These are phyloP conservation scores for Colletotrichum zoysiae DNA, from an alignment of 2,329 filamentous ascomycete species.

Conservation along the genomic window DNA sequence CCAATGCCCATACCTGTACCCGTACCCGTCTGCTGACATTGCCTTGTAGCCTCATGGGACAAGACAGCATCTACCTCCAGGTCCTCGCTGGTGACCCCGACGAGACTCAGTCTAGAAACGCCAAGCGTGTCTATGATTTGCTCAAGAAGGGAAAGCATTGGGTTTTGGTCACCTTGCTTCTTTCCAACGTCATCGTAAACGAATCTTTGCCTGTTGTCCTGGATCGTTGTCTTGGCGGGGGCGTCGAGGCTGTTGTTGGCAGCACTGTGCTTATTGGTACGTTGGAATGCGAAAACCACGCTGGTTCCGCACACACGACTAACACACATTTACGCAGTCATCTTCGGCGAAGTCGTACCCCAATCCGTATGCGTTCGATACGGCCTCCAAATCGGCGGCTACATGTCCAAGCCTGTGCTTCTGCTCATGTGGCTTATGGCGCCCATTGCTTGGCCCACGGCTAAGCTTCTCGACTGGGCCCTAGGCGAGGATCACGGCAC, in stretches of 20 bases:
- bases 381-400: conserved; percentile 93
- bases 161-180: conserved; percentile 92
- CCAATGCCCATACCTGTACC: background rate
- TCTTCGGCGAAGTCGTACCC: conserved; percentile 96
- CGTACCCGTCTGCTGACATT: conserved; percentile 36
- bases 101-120: conserved; percentile 88
- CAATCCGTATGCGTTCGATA: conserved; percentile 97
- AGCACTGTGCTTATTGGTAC: conserved; percentile 94
- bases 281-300: conserved; percentile 45
- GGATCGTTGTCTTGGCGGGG: conserved; percentile 92
- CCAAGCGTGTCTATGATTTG: conserved; percentile 82
- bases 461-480: conserved; percentile 92
- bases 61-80: conserved; percentile 97
- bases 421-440: conserved; percentile 92
- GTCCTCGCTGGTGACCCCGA: conserved; percentile 89
- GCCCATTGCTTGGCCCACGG: conserved; percentile 92
- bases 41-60: conserved; percentile 66
- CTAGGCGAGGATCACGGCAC: conserved; percentile 92
- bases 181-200: conserved; percentile 98
- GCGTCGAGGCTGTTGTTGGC: conserved; percentile 92
- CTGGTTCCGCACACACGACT: background rate
- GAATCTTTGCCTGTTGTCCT: conserved; percentile 96
- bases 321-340: conserved; percentile 69
- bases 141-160: conserved; percentile 94
- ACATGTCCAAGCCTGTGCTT: conserved; percentile 90